Percentiles rank a stretch among this genome's conserved stretches.
These are phyloP conservation scores for Dryas integrifolia DNA, from an alignment of 331 rosid species.

Conservation along the genomic window DNA sequence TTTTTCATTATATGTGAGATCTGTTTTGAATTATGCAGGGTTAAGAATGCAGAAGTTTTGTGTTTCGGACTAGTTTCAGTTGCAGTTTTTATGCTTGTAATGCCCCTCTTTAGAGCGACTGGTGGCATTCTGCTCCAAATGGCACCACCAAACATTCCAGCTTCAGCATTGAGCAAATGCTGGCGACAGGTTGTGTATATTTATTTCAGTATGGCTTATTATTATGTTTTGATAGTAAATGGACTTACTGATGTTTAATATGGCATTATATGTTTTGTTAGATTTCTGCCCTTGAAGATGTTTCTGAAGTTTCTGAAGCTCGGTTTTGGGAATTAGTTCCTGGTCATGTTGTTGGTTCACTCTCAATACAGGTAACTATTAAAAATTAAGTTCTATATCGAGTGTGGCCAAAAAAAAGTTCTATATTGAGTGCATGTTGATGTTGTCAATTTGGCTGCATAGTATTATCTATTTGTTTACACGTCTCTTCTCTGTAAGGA, in stretches of 20 bases:
- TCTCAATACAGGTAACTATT: slow-evolving; percentile 58
- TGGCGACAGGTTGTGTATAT: slow-evolving; percentile 71
- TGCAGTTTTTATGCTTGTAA: slow-evolving; percentile 78
- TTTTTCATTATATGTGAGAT: slow-evolving; percentile 13
- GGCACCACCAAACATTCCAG: slow-evolving; percentile 90
- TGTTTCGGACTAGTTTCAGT: slow-evolving; percentile 90
- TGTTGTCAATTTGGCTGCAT: neutral
- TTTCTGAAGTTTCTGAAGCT: slow-evolving; percentile 65
- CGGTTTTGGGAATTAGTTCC: slow-evolving; percentile 98
- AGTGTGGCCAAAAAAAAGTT: neutral
- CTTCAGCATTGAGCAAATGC: slow-evolving; percentile 88
- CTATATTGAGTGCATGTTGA: neutral
- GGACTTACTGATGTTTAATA: neutral
- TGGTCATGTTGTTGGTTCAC: slow-evolving; percentile 80
- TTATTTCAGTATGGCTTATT: slow-evolving; percentile 5
- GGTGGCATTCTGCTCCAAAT: slow-evolving; percentile 93
- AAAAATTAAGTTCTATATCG: neutral
- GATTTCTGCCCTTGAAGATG: slow-evolving; percentile 76
- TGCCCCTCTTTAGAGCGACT: slow-evolving; percentile 88
- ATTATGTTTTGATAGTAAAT: neutral
- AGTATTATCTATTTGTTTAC: slow-evolving; percentile 14
- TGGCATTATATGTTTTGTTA: slow-evolving; percentile 22
- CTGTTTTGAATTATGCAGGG: slow-evolving; percentile 48
- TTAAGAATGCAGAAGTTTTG: slow-evolving; percentile 95
- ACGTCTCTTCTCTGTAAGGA: neutral